Evolutionary conservation across 352 stramenopile species (phyloP).

Genomic region (Phytophthora melonis): DNA sequence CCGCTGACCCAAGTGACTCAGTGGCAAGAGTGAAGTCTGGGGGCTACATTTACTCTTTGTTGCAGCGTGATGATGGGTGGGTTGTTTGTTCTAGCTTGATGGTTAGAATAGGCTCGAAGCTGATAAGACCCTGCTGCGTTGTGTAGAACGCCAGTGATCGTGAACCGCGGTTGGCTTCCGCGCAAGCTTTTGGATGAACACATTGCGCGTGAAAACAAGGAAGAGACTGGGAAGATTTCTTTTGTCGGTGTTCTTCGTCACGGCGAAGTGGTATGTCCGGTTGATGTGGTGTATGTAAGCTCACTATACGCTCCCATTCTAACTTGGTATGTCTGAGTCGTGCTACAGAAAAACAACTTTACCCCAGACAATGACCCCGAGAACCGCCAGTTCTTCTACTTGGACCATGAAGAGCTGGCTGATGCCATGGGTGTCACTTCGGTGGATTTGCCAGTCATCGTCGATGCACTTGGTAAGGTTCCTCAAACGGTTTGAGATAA

Average conservation of each 20-base stretch:
- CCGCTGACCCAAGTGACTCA: constrained; percentile 78
- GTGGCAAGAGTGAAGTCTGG: constrained; percentile 84
- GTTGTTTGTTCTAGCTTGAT: background rate
- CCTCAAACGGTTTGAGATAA: background rate
- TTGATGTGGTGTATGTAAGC: background rate
- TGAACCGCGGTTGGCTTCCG: constrained; percentile 88
- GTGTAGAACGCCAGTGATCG: constrained; percentile 79
- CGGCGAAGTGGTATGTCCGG: constrained; percentile 72
- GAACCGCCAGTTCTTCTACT: constrained; percentile 85
- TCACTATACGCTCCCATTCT: constrained; percentile 2
- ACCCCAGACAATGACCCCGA: constrained; percentile 82
- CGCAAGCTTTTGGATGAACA: constrained; percentile 79
- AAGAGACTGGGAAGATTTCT: constrained; percentile 58
- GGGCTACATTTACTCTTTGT: constrained; percentile 87
- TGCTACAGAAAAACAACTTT: constrained; percentile 73
- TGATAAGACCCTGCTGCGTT: constrained; percentile 4
- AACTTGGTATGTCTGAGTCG: background rate
- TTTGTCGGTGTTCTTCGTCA: constrained; percentile 83
- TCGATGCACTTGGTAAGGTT: constrained; percentile 72
- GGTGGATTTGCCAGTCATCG: constrained; percentile 72
- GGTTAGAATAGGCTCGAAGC: background rate
- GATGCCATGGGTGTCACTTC: constrained; percentile 79
- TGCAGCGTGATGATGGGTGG: constrained; percentile 76
- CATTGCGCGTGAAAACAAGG: constrained; percentile 66
- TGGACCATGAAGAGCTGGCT: constrained; percentile 82